Conservation (phyloP, 805 yeast genomes). For the Yarrowia alimentaria region DNA sequence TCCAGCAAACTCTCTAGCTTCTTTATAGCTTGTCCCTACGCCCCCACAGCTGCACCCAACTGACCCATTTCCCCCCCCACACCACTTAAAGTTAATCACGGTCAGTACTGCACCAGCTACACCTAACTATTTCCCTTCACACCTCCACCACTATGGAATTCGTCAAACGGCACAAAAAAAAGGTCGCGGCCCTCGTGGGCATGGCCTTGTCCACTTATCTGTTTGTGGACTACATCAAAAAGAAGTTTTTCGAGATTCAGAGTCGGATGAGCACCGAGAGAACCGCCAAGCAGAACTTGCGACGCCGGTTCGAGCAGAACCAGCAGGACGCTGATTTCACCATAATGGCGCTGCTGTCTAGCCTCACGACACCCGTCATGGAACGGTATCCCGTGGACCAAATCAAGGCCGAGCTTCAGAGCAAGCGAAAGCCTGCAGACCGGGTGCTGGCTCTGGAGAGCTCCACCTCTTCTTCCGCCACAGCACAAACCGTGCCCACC, state of each 20-base stretch:
- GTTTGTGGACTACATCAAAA: conserved; percentile 45
- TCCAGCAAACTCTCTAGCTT: too few relatives aligned
- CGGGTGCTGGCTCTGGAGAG: conserved; percentile 29
- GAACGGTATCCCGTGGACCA: conserved; percentile 66
- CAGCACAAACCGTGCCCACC: conserved; percentile 21
- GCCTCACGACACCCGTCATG: conserved; percentile 62
- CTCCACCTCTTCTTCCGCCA: conserved; percentile 24
- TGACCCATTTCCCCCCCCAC: conserved; percentile 16
- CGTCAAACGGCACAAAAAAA: conserved; percentile 47
- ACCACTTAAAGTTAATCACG: conserved; percentile 23
- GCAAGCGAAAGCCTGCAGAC: conserved; percentile 45
- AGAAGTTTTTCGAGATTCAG: conserved; percentile 51
- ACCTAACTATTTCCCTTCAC: background rate
- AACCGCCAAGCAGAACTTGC: conserved; percentile 64
- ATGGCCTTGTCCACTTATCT: conserved; percentile 48
- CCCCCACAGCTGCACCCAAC: too few relatives aligned
- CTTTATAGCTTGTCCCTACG: too few relatives aligned
- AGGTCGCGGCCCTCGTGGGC: conserved; percentile 47
- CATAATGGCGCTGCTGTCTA: conserved; percentile 76
- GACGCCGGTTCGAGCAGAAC: conserved; percentile 83
- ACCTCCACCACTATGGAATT: conserved; percentile 37
- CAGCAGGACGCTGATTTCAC: conserved; percentile 88
- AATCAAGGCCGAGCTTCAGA: conserved; percentile 66
- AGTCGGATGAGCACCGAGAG: conserved; percentile 55
- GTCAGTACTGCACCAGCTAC: background rate